Base-by-base conservation (phyloP, 1,139 yeast genomes). In the Suhomyces bokatorum region DNA sequence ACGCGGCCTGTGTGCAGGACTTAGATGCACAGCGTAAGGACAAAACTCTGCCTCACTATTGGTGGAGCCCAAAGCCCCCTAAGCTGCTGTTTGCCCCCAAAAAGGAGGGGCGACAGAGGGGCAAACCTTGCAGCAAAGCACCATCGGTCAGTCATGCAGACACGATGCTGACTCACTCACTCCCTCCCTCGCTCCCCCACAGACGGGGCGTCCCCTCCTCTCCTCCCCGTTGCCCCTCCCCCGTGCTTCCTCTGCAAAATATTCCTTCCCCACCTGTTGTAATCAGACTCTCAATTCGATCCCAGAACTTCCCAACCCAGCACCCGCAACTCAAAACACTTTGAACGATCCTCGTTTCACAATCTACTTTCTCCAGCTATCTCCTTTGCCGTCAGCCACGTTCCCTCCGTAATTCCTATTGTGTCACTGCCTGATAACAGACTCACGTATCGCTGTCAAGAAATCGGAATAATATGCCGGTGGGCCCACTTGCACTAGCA, bases 11-110 rank as follows among this genome's bases (percentile, higher is more conserved):
- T 38, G 9, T 38, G 35, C 41, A 32, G 41, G 28, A 16, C n/a
- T 14, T n/a, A n/a, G 35, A 22, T 32, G 15, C 13, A 26, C 3
- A 10, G 7, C 10, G 40, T 41, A 35, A 41, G 40, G 20, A 10
- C 37, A 36, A 41, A 41, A 41, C 15, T 17, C 44, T 32, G 32
- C 13, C 15, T n/a, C 20, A 14, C 40, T 36, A 41, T 41, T 41
- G 44, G 44, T 14, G 33, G 35, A 17, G 29, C 24, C n/a, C 29
- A 40, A 41, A 41, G 44, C 44, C 44, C 44, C 44, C 33, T 41
- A 41, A 41, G 39, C 39, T 16, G 30, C 16, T n/a, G 15, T 24
- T 37, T 16, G 32, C 32, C 39, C 39, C 32, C 14, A 15, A 20
- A 4, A n/a, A 28, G 31, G 14, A 24, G 35, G 22, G 35, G 35